Percentiles rank a stretch among this genome's conserved stretches.
Evolutionary conservation across 306 rosid species (phyloP).

Genomic region (Quercus glauca): DNA sequence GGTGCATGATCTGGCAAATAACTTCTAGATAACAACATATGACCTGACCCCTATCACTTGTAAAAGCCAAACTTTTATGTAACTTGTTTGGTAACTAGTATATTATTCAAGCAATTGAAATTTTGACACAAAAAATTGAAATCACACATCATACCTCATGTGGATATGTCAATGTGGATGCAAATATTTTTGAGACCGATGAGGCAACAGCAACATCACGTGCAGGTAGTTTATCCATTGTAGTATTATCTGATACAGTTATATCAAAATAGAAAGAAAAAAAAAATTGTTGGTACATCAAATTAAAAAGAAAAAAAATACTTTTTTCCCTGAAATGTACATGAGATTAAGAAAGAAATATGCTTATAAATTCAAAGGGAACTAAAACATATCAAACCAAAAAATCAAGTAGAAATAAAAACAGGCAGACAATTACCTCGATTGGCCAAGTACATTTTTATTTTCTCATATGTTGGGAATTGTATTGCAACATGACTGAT

Average conservation of each 20-base stretch:
- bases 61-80: not conserved
- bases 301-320: not conserved
- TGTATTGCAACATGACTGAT: slow-evolving; percentile 89
- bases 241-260: slow-evolving; percentile 46
- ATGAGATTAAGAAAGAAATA: not conserved
- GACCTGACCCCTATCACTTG: not conserved
- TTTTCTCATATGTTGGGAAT: slow-evolving; percentile 75
- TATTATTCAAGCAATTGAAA: not conserved
- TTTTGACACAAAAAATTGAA: slow-evolving; percentile 5
- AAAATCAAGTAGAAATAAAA: not conserved
- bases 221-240: slow-evolving; percentile 67
- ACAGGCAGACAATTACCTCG: slow-evolving; percentile 46
- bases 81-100: not conserved
- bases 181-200: slow-evolving; percentile 82
- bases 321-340: not conserved
- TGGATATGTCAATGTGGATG: slow-evolving; percentile 86
- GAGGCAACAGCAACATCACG: slow-evolving; percentile 87
- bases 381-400: not conserved
- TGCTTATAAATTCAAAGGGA: slow-evolving; percentile 2
- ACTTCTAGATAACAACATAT: not conserved
- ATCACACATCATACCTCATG: slow-evolving; percentile 61
- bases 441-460: slow-evolving; percentile 64
- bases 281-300: not conserved
- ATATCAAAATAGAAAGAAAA: not conserved
- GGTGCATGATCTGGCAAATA: not conserved